Conservation (phyloP, 176 grass and related monocot genomes). For the Secale cereale region DNA sequence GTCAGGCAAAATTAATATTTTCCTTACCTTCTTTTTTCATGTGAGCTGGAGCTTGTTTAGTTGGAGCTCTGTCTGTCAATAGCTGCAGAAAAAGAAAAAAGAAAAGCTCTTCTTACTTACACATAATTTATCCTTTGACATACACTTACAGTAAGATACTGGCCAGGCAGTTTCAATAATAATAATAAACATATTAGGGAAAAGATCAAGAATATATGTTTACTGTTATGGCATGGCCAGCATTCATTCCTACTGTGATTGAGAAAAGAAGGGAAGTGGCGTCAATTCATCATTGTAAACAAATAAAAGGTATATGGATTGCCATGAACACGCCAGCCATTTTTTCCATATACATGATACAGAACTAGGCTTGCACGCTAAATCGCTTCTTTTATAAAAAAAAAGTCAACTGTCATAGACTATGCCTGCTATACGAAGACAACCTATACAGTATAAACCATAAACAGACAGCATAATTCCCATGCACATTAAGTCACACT, state of each 20-base stretch:
- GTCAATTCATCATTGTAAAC: constrained; percentile 2
- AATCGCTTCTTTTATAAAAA: constrained; percentile 5
- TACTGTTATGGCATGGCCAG: neutral
- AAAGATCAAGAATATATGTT: neutral
- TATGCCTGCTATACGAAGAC: neutral
- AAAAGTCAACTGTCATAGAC: neutral
- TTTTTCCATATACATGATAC: neutral
- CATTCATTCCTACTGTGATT: constrained; percentile 6
- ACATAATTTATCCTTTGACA: constrained; percentile 9
- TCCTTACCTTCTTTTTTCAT: constrained; percentile 59
- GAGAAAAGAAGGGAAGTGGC: neutral
- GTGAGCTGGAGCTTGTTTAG: constrained; percentile 32
- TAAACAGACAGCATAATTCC: neutral
- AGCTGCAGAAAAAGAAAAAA: constrained; percentile 36
- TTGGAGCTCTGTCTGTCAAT: constrained; percentile 62
- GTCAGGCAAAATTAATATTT: constrained; percentile 1
- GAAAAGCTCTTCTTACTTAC: neutral
- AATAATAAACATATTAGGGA: neutral
- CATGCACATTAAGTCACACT: constrained; percentile 5
- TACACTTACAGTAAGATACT: neutral
- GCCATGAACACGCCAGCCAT: constrained; percentile 4
- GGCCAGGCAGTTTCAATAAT: neutral
- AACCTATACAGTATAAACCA: neutral
- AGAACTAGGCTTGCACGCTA: neutral
- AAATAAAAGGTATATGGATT: neutral